These are phyloP conservation scores for Rosellinia necatrix DNA, from an alignment of 2,329 filamentous ascomycete genomes.

Conservation along the genomic window DNA sequence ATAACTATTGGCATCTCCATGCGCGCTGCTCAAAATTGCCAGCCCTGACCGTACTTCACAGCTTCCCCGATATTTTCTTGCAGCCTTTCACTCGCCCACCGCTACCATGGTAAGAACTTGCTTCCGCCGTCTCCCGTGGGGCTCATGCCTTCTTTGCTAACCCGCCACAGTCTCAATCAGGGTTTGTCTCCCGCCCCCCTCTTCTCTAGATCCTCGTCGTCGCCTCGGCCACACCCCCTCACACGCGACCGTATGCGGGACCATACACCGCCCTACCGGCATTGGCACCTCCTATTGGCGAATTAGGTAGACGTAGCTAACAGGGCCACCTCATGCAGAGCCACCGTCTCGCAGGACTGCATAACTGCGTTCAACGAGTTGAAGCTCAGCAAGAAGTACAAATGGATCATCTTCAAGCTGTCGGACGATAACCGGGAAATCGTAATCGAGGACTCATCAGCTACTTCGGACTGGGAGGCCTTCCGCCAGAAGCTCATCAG, in stretches of 20 bases:
- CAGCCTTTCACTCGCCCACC: slow-evolving; percentile 29
- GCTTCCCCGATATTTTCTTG: slow-evolving; percentile 33
- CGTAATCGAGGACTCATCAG: slow-evolving; percentile 75
- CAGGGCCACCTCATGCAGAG: slow-evolving; percentile 53
- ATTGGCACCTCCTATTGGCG: background rate
- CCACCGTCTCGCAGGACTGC: slow-evolving; percentile 74
- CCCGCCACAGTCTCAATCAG: slow-evolving; percentile 66
- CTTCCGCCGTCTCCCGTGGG: slow-evolving; percentile 1
- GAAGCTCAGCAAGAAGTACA: slow-evolving; percentile 80
- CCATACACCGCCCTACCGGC: slow-evolving; percentile 16
- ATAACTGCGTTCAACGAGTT: slow-evolving; percentile 76
- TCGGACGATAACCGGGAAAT: slow-evolving; percentile 83
- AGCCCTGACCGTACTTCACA: slow-evolving; percentile 37
- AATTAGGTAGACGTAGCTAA: slow-evolving; percentile 15
- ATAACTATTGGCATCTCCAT: no score
- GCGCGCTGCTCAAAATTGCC: slow-evolving; percentile 22
- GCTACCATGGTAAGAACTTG: slow-evolving; percentile 39
- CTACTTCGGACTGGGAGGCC: slow-evolving; percentile 68
- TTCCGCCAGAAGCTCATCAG: slow-evolving; percentile 79
- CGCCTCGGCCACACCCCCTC: slow-evolving; percentile 14
- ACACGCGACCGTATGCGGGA: slow-evolving; percentile 22
- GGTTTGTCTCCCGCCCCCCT: slow-evolving; percentile 56
- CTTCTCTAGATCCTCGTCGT: slow-evolving; percentile 25
- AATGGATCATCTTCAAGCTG: slow-evolving; percentile 89
- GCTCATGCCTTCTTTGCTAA: slow-evolving; percentile 25